Conservation (phyloP, 2,329 filamentous ascomycete species). For the Cordyceps cateniannulata region DNA sequence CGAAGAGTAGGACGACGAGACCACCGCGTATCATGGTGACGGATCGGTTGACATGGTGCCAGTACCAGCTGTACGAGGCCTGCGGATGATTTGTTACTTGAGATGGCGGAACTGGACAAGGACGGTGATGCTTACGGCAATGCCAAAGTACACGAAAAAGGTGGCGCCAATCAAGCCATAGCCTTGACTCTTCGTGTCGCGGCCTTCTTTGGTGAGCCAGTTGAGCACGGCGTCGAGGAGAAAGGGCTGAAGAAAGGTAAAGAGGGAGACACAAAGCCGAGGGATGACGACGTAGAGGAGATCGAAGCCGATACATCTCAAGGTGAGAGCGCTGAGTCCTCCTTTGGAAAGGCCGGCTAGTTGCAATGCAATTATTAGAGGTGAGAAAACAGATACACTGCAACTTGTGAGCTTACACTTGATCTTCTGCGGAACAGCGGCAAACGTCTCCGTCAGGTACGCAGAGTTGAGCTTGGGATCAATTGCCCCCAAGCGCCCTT, state of each 20-base stretch:
- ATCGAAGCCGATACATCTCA: not conserved
- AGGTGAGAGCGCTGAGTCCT: not conserved
- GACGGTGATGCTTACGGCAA: not conserved
- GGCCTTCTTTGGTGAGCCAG: not conserved
- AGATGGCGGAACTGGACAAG: not conserved
- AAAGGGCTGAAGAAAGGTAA: not conserved
- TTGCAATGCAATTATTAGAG: not conserved
- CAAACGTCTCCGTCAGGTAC: not conserved
- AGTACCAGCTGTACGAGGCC: constrained; percentile 5
- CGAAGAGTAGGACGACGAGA: not conserved
- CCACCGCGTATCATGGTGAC: constrained; percentile 4
- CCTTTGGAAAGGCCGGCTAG: not conserved
- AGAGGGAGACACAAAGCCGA: not conserved
- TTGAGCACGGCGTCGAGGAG: not conserved
- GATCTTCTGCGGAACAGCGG: not conserved
- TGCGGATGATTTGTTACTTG: not conserved
- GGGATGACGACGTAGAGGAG: not conserved
- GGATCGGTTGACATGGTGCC: not conserved
- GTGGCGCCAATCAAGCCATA: not conserved
- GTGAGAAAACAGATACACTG: not conserved
- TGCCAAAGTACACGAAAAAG: not conserved
- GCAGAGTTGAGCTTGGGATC: not conserved
- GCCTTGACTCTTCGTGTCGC: not conserved
- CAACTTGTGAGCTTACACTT: not conserved
- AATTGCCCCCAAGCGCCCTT: not conserved